Evolutionary conservation across 495 filamentous ascomycete species (phyloP), one percentile per base, ranked within the genome.

Genomic region (Emericellopsis terricola): DNA sequence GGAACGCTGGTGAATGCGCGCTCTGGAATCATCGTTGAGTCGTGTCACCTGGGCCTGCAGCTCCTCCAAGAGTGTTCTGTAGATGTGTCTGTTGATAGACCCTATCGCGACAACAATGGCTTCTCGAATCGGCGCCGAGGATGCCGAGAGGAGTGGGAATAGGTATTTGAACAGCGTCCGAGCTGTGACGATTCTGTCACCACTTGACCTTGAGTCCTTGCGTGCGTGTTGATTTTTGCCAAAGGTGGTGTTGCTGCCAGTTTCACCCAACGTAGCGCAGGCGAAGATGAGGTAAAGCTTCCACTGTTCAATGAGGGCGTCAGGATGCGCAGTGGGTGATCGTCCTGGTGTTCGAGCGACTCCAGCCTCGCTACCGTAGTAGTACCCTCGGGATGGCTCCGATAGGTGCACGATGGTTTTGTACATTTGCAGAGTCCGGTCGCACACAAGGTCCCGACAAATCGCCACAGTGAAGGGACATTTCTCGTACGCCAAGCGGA

Each of bases 261-360:
- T 72, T 38, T 84, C 87, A 19, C 78, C 86, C 18, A 99, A 64
- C 0, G 91, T 99, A 7, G 85, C 92, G 50, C 91, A 99, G 4
- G 91, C 91, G 55, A 96, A 92, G 29, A 92, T 81, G 28, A 99
- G 65, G 49, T 94, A 94, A n/a, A 96, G 60, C 53, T 93, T 96
- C 87, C 87, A 99, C 52, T 99, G 89, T 48, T 96, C 89, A 38
- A 96, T 71, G 36, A 97, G 59, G 26, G 91, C 73, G 33, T 92
- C 84, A 2, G 85, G 79, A 7, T 85, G 75, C 17, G 81, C 77
- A 3, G 77, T 79, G 19, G 76, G 78, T 28, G 47, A 72, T 32
- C 67, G 59, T 18, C 53, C 59, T n/a, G 61, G 49, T 15, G 65
- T 50, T 10, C 61, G 54, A 26, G 52, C 57, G 36, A 55, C 60